These are phyloP conservation scores for Trichoderma sp. DNA, from an alignment of 2,329 filamentous ascomycete species.

Conservation along the genomic window DNA sequence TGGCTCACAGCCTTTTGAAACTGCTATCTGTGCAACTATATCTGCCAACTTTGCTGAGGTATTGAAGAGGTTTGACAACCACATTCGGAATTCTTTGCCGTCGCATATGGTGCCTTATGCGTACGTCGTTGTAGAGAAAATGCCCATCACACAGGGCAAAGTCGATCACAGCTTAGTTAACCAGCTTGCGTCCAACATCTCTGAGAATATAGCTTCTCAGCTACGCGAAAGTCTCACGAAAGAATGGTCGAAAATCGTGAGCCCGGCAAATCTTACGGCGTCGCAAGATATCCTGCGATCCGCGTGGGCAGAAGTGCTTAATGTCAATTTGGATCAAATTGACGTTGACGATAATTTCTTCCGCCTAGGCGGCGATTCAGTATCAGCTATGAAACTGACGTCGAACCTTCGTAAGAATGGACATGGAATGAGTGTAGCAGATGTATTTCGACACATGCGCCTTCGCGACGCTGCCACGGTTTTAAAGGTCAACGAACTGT, in stretches of 20 bases:
- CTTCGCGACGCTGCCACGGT: constrained; percentile 26
- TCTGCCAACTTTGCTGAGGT: background rate
- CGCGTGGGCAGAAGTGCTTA: constrained; percentile 19
- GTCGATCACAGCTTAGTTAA: background rate
- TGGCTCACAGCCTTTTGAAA: background rate
- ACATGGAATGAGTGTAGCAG: constrained; percentile 27
- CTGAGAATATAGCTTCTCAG: background rate
- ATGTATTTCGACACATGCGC: constrained; percentile 31
- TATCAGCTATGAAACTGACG: constrained; percentile 36
- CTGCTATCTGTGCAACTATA: background rate
- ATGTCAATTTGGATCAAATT: constrained; percentile 26
- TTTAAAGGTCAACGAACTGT: constrained; percentile 18
- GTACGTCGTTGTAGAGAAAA: constrained; percentile 30
- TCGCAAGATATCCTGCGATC: background rate
- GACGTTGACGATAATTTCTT: constrained; percentile 36
- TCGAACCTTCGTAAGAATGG: constrained; percentile 26
- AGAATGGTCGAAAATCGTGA: background rate
- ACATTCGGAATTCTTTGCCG: background rate
- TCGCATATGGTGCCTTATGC: constrained; percentile 1
- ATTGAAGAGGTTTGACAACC: background rate
- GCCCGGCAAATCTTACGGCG: background rate
- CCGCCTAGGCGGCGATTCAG: background rate
- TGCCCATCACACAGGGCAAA: constrained; percentile 31
- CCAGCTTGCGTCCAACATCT: background rate
- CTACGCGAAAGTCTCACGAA: background rate